Conservation (phyloP, 148 eudicot species). For the Chenopodium album region DNA sequence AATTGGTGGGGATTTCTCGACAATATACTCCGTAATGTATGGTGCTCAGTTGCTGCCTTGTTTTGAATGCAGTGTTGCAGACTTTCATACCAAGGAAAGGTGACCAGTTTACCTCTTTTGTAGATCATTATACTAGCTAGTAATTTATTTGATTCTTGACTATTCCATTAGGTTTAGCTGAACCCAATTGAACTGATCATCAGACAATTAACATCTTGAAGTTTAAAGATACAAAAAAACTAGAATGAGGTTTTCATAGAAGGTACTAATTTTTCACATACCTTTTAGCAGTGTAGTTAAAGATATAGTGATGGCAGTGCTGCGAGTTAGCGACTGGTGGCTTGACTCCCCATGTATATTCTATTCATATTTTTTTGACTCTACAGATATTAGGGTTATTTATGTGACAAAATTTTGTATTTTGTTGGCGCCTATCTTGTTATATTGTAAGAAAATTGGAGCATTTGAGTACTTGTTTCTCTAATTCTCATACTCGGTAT, state of each 20-base stretch:
- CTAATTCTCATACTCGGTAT: neutral
- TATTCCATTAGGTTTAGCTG: constrained; percentile 1
- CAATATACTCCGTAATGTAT: neutral
- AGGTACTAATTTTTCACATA: neutral
- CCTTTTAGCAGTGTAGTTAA: neutral
- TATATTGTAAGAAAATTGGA: neutral
- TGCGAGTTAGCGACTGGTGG: neutral
- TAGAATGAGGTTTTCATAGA: neutral
- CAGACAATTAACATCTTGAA: neutral
- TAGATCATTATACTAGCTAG: neutral
- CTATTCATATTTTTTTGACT: neutral
- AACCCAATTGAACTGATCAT: neutral
- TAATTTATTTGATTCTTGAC: constrained; percentile 5
- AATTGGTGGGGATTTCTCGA: neutral
- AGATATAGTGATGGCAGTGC: constrained; percentile 7
- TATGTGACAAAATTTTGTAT: neutral
- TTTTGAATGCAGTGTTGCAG: neutral
- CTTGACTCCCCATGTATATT: neutral
- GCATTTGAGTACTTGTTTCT: neutral
- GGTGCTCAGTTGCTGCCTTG: neutral
- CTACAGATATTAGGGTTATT: neutral
- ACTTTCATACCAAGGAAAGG: neutral
- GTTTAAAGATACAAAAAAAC: neutral
- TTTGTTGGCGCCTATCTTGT: neutral
- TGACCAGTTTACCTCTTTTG: neutral